Evolutionary conservation across 2,329 filamentous ascomycete species (phyloP), one percentile per base, ranked within the genome.

Genomic region (Plenodomus lindquistii): DNA sequence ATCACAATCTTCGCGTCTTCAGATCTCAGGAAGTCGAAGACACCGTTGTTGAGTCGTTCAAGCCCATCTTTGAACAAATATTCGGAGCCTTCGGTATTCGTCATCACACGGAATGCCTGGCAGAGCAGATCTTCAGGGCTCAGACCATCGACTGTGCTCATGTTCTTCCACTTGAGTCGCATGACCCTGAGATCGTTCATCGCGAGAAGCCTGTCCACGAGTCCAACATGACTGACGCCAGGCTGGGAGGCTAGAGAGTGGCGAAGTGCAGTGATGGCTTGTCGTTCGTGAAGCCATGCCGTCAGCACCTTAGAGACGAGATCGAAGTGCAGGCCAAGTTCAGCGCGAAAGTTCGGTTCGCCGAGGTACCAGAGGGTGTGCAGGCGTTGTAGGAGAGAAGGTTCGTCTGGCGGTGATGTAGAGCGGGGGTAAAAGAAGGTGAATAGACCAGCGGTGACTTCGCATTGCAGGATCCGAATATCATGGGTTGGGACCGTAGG

Each of bases 111-210:
- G 21, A 71, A 67, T 0, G 63, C 65, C 42, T 55, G 60, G 40
- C 66, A 67, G 1, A 71, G 58, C n/a, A 71, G 40, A 41, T 71
- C 68, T 37, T 71, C 67, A 0, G 68, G 60, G 21, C 65, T 66
- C 31, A 65, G 35, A 1, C 67, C 65, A 13, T 69, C 65, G 5
- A 65, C 52, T 2, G 55, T 57, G 37, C 65, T 69, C 67, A 71
- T 70, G 16, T 66, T 66, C 53, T 70, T 71, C 68, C 68, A 71
- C 49, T 69, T 70, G 21, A 70, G 44, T 11, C 66, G 49, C 59
- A 70, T 65, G 6, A 66, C 57, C 17, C 68, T 55, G 8, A 71
- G 54, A 35, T 71, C 68, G 39, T 71, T 71, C 60, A 71, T 66
- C 0, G 67, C 67, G 1, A 71, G 48, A 1, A 71, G 52, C 1